phyloP scores from a whole-genome alignment of 257 asterid genomes.

The Solanum gandarillasii region DNA sequence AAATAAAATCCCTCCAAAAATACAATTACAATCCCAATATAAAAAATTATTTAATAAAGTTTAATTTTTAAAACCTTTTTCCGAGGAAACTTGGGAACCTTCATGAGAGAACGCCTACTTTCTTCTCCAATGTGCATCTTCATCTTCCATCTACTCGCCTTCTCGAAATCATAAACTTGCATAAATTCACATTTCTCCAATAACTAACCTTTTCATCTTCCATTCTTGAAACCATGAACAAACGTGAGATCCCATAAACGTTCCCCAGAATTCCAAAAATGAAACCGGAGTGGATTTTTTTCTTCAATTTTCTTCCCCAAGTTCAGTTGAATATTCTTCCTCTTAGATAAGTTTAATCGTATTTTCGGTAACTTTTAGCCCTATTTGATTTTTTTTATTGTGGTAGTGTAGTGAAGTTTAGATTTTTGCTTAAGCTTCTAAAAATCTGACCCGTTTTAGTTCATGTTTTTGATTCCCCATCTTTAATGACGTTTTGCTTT shows the following conservation, averaged over 20 bases:
- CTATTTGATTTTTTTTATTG: not conserved
- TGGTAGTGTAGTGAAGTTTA: not conserved
- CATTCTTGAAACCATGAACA: not conserved
- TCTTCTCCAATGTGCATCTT: too few relatives aligned
- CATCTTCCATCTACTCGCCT: not conserved
- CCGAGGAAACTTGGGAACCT: not conserved
- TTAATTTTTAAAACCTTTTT: too few relatives aligned
- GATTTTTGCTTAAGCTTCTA: not conserved
- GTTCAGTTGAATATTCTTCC: not conserved
- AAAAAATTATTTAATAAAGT: too few relatives aligned
- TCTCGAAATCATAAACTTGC: too few relatives aligned
- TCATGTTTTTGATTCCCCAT: too few relatives aligned
- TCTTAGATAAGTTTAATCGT: not conserved
- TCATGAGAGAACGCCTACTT: too few relatives aligned
- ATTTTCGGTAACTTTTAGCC: not conserved
- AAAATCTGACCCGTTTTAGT: too few relatives aligned
- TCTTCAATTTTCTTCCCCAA: too few relatives aligned
- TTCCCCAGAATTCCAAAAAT: not conserved
- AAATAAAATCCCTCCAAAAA: too few relatives aligned
- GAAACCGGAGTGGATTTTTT: not conserved
- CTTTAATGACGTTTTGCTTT: too few relatives aligned
- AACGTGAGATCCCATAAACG: not conserved
- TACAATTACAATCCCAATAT: too few relatives aligned
- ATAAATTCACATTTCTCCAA: not conserved
- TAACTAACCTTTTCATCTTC: not conserved